Evolutionary conservation across 305 asterid genomes (phyloP).

Genomic region (Caryopteris hybrid): DNA sequence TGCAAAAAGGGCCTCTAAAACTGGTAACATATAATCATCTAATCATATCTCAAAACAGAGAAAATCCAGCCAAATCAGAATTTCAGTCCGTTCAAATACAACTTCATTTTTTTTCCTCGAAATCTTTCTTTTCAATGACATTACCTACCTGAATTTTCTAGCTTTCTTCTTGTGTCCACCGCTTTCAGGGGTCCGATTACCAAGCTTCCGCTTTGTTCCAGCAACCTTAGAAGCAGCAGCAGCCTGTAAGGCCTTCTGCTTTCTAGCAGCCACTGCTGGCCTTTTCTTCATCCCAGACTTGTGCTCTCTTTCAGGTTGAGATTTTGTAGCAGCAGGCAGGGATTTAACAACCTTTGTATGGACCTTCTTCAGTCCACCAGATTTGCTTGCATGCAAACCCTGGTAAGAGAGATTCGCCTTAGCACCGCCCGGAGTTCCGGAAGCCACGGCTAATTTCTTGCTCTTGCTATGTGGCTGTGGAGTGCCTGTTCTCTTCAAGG

Average conservation of each 20-base stretch:
- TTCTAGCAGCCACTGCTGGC: conserved; percentile 88
- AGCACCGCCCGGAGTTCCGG: conserved; percentile 27
- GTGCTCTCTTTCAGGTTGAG: conserved; percentile 25
- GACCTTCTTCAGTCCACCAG: conserved; percentile 63
- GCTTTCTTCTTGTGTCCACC: conserved; percentile 61
- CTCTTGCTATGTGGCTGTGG: too few relatives aligned
- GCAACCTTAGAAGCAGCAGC: conserved; percentile 30
- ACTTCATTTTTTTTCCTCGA: too few relatives aligned
- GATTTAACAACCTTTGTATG: conserved; percentile 19
- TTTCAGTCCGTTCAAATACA: too few relatives aligned
- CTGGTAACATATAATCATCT: too few relatives aligned
- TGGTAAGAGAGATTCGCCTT: conserved; percentile 52
- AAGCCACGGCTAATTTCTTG: conserved; percentile 31
- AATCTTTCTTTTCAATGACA: too few relatives aligned
- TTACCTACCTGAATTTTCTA: conserved; percentile 53
- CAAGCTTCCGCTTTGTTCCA: conserved; percentile 67
- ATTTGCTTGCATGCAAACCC: conserved; percentile 78
- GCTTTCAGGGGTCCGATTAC: conserved; percentile 59
- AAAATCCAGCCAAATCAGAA: too few relatives aligned
- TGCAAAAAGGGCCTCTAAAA: too few relatives aligned
- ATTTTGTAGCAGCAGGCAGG: conserved; percentile 23
- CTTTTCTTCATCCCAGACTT: conserved; percentile 37
- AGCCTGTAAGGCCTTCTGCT: conserved; percentile 40
- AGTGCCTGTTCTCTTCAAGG: conserved; percentile 42
- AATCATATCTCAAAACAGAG: too few relatives aligned